A percentile compares a stretch with the other conserved stretches of the same genome.
phyloP scores from a whole-genome alignment of 805 yeast species.

The Barnettozyma salicaria region DNA sequence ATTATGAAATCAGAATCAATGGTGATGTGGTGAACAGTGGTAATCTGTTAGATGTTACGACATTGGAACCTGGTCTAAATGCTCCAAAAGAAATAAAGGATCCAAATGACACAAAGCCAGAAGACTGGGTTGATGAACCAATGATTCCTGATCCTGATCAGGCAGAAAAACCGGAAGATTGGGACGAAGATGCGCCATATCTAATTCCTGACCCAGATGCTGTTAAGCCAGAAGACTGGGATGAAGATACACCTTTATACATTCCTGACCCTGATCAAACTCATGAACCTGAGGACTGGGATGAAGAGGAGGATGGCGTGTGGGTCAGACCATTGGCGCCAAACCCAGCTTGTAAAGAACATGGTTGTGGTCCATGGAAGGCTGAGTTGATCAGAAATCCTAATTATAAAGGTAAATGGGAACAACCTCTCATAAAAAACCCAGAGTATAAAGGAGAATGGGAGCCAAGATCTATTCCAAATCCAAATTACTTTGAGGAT shows the following conservation, averaged over 20 bases:
- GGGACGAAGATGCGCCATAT: constrained; percentile 69
- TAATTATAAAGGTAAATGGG: constrained; percentile 73
- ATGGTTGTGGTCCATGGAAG: constrained; percentile 81
- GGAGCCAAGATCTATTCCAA: constrained; percentile 58
- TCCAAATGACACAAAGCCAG: constrained; percentile 57
- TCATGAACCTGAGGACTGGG: constrained; percentile 72
- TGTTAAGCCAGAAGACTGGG: constrained; percentile 80
- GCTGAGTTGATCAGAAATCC: constrained; percentile 65
- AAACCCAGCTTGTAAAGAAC: constrained; percentile 66
- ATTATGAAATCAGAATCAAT: constrained; percentile 75
- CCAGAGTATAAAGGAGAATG: constrained; percentile 79
- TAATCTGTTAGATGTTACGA: constrained; percentile 47
- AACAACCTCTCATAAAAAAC: constrained; percentile 58
- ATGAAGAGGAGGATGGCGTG: constrained; percentile 83
- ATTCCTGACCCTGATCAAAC: constrained; percentile 70
- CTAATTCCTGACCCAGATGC: constrained; percentile 57
- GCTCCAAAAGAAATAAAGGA: constrained; percentile 64
- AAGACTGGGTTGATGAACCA: constrained; percentile 72
- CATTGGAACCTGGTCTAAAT: constrained; percentile 58
- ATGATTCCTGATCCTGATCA: constrained; percentile 62
- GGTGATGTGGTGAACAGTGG: constrained; percentile 74
- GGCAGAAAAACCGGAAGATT: constrained; percentile 69
- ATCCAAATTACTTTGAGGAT: constrained; percentile 66
- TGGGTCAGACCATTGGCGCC: constrained; percentile 68
- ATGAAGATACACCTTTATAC: constrained; percentile 50